phyloP scores from a whole-genome alignment of 2,329 filamentous ascomycete genomes.

The Akanthomyces muscarius region DNA sequence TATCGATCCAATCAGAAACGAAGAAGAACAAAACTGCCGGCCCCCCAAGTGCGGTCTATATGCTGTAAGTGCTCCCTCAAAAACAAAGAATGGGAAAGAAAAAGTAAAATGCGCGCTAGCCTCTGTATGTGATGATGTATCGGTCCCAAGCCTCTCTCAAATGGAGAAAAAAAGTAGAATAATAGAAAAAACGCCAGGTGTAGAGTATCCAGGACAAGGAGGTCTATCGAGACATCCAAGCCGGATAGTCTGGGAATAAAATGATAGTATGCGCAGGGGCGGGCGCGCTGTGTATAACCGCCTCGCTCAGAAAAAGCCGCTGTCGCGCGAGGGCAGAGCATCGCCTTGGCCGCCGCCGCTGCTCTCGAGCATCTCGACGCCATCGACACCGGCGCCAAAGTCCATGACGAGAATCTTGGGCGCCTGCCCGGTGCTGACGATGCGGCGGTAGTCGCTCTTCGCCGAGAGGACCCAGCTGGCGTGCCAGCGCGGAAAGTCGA shows the following conservation, averaged over 20 bases:
- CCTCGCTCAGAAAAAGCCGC: not conserved
- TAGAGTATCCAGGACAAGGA: not conserved
- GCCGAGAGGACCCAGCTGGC: slow-evolving; percentile 94
- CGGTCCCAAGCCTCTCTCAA: not conserved
- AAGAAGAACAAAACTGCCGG: not conserved
- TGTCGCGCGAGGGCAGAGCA: not conserved
- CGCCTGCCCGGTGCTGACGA: slow-evolving; percentile 93
- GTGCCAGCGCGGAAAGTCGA: slow-evolving; percentile 92
- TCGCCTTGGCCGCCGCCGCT: not conserved
- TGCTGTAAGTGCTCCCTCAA: not conserved
- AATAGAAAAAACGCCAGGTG: not conserved
- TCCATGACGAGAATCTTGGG: slow-evolving; percentile 90
- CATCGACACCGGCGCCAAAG: slow-evolving; percentile 64
- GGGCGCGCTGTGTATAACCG: no score
- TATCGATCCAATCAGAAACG: not conserved
- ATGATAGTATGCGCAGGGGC: not conserved
- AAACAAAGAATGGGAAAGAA: not conserved
- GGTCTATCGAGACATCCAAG: no score
- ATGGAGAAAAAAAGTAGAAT: not conserved
- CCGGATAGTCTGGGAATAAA: not conserved
- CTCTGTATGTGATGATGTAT: not conserved
- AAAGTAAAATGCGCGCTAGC: not conserved
- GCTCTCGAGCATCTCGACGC: slow-evolving; percentile 57
- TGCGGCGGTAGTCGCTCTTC: slow-evolving; percentile 90
- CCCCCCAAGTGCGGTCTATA: not conserved